Conservation (phyloP, 1,284 basidiomycete species). For the Cystobasidium sp. region DNA sequence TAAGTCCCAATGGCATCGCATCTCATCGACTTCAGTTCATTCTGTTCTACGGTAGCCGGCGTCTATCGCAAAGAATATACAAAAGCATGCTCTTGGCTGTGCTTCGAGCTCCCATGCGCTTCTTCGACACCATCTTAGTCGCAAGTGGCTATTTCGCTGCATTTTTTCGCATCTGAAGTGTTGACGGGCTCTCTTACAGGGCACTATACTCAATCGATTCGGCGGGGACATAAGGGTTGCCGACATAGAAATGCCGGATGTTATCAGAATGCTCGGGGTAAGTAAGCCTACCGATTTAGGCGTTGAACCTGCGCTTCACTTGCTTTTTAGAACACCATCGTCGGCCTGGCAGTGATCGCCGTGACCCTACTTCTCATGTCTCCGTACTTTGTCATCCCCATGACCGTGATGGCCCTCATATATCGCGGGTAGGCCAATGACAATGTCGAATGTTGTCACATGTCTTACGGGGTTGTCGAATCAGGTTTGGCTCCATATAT, state of each 20-base stretch:
- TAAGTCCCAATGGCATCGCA: no score
- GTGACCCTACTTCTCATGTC: background rate
- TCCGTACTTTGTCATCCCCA: background rate
- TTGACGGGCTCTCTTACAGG: slow-evolving; percentile 40
- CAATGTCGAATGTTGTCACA: background rate
- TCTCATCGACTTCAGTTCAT: no score
- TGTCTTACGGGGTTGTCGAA: background rate
- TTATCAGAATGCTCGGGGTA: slow-evolving; percentile 76
- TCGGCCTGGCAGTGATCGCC: slow-evolving; percentile 45
- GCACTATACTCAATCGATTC: slow-evolving; percentile 63
- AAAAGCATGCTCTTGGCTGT: slow-evolving; percentile 74
- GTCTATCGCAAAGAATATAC: background rate
- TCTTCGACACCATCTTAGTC: slow-evolving; percentile 88
- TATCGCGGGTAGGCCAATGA: background rate
- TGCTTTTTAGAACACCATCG: slow-evolving; percentile 54
- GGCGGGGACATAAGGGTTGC: slow-evolving; percentile 92
- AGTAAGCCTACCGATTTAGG: slow-evolving; percentile 53
- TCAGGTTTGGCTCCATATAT: slow-evolving; percentile 44
- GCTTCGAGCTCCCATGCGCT: slow-evolving; percentile 85
- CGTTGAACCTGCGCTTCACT: slow-evolving; percentile 70
- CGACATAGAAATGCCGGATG: slow-evolving; percentile 81
- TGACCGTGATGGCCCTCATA: background rate
- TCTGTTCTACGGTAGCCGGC: background rate
- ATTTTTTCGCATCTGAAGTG: no score
- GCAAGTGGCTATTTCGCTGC: no score